Conservation (phyloP, 2,329 filamentous ascomycete species). For the Graphilbum sp. region DNA sequence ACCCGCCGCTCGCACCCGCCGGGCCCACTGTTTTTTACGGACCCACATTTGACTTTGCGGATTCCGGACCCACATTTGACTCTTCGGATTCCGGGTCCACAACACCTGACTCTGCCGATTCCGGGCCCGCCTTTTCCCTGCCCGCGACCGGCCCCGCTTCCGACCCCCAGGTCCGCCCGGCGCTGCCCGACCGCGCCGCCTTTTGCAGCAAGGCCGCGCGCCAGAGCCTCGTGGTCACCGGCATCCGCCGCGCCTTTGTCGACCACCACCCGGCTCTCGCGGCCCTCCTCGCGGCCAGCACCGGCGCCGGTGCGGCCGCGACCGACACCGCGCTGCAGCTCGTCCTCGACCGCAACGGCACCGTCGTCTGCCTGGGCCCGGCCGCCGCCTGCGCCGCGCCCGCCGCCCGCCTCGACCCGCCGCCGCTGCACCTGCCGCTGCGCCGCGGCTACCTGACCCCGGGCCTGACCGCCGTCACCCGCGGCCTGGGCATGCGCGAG, state of each 20-base stretch:
- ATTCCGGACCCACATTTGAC: too few relatives aligned
- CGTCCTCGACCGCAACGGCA: constrained; percentile 23
- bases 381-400: constrained; percentile 15
- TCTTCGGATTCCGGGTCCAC: too few relatives aligned
- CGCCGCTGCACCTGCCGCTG: constrained; percentile 11
- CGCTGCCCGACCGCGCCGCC: too few relatives aligned
- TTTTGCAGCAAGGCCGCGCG: constrained; percentile 6
- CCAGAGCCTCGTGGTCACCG: constrained; percentile 19
- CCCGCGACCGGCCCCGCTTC: too few relatives aligned
- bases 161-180: background rate
- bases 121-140: too few relatives aligned
- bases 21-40: too few relatives aligned
- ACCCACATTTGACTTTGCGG: too few relatives aligned
- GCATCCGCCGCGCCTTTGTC: constrained; percentile 21
- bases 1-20: too few relatives aligned
- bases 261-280: constrained; percentile 6
- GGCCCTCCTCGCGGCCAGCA: background rate
- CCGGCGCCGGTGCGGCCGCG: background rate
- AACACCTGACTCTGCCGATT: too few relatives aligned
- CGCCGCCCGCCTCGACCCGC: constrained; percentile 13
- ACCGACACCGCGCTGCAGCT: constrained; percentile 15
- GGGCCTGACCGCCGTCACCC: constrained; percentile 30
- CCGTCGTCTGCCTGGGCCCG: constrained; percentile 21
- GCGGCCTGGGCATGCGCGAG: constrained; percentile 30
- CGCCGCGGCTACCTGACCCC: constrained; percentile 30